A percentile compares a stretch with the other conserved stretches of the same genome.
Evolutionary conservation across 495 filamentous ascomycete genomes (phyloP).

Genomic region (Aspergillus cavernicola): DNA sequence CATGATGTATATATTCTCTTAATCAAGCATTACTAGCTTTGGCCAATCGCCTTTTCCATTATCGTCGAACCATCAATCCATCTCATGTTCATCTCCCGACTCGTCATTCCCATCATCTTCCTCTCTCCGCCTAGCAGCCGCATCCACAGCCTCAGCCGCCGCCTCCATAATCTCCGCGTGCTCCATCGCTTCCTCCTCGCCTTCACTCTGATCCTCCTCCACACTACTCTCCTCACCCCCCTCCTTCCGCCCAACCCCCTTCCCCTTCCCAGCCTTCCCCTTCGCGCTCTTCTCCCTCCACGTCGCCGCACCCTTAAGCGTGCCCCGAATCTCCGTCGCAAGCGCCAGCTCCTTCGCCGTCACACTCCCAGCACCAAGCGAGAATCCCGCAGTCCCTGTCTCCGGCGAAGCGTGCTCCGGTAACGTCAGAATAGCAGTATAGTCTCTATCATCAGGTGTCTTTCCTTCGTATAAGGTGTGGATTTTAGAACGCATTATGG

Average conservation of each 20-base stretch:
- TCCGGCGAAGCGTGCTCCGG: constrained; percentile 40
- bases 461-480: constrained; percentile 38
- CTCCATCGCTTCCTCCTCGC: constrained; percentile 27
- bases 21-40: constrained; percentile 5
- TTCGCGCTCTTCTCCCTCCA: constrained; percentile 26
- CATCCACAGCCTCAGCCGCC: constrained; percentile 20
- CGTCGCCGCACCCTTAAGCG: constrained; percentile 36
- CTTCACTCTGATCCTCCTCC: constrained; percentile 31
- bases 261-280: constrained; percentile 17
- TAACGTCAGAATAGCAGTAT: constrained; percentile 35
- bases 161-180: constrained; percentile 11
- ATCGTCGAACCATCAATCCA: not conserved
- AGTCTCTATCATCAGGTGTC: constrained; percentile 49
- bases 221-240: constrained; percentile 17
- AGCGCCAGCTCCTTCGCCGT: constrained; percentile 28
- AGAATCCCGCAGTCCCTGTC: constrained; percentile 25
- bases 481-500: constrained; percentile 83
- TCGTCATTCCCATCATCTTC: constrained; percentile 18
- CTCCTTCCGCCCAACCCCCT: constrained; percentile 9
- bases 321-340: constrained; percentile 38
- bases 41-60: not conserved
- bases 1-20: constrained; percentile 19
- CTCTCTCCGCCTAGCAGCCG: constrained; percentile 14
- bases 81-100: constrained; percentile 19
- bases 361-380: constrained; percentile 26